Percentiles rank a stretch among this genome's conserved stretches.
These are phyloP conservation scores for Erigeron philadelphicus DNA, from an alignment of 140 eudicot species.

Conservation along the genomic window DNA sequence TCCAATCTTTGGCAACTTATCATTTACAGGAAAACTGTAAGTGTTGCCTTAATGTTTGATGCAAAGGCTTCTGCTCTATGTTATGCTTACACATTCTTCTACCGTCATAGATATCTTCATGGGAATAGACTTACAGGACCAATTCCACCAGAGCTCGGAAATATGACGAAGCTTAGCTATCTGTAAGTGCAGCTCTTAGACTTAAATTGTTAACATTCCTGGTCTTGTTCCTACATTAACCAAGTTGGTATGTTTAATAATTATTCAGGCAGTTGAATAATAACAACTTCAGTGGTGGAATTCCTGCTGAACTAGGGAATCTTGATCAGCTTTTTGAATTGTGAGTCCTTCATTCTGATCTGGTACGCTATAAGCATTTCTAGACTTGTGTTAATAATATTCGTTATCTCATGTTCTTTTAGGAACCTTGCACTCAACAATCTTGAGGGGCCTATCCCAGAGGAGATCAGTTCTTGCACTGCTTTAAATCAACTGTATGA, in stretches of 20 bases:
- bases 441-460: constrained; percentile 84
- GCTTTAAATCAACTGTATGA: constrained; percentile 80
- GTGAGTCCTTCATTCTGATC: constrained; percentile 34
- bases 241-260: not conserved
- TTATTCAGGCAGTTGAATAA: constrained; percentile 74
- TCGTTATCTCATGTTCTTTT: not conserved
- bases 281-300: constrained; percentile 61
- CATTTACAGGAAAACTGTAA: constrained; percentile 94
- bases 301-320: constrained; percentile 85
- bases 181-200: constrained; percentile 41
- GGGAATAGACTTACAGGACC: constrained; percentile 77
- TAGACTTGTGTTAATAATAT: not conserved
- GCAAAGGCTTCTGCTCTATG: not conserved
- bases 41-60: constrained; percentile 17
- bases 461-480: constrained; percentile 70
- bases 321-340: constrained; percentile 79
- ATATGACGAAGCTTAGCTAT: constrained; percentile 86
- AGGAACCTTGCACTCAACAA: constrained; percentile 81
- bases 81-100: constrained; percentile 6
- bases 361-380: not conserved
- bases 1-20: constrained; percentile 74
- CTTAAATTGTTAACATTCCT: not conserved
- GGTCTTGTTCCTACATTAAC: not conserved
- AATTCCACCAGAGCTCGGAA: constrained; percentile 86
- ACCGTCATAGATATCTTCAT: constrained; percentile 60